phyloP scores from a whole-genome alignment of 176 grass and related monocot genomes.

The Guadua angustifolia region DNA sequence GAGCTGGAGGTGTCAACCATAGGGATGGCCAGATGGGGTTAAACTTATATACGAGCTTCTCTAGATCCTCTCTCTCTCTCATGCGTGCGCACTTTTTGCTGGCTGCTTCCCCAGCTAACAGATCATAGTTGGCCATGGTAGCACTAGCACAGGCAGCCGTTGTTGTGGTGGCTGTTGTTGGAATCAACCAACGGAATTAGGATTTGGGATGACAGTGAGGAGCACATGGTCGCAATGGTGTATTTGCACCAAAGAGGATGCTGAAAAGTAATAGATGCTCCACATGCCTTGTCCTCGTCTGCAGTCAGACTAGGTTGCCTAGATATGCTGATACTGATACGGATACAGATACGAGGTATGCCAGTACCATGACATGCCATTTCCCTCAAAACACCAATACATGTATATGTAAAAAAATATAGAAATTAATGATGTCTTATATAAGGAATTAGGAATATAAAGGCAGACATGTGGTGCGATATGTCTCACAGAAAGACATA shows the following conservation, averaged over 20 bases:
- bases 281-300: background rate
- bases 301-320: background rate
- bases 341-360: background rate
- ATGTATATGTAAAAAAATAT: background rate
- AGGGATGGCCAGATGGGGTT: background rate
- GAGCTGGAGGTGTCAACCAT: background rate
- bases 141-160: background rate
- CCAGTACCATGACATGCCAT: background rate
- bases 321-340: background rate
- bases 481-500: background rate
- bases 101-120: background rate
- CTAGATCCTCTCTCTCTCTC: background rate
- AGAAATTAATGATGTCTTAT: background rate
- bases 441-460: background rate
- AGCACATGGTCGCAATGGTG: background rate
- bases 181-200: background rate
- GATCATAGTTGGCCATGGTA: background rate
- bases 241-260: background rate
- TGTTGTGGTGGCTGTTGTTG: background rate
- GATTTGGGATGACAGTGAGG: background rate
- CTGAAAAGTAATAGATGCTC: background rate
- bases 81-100: background rate
- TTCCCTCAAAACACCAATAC: background rate
- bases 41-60: background rate
- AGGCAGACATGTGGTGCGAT: background rate